These are phyloP conservation scores for Sugiyamaella castrensis DNA, from an alignment of 1,139 yeast species.

Conservation along the genomic window DNA sequence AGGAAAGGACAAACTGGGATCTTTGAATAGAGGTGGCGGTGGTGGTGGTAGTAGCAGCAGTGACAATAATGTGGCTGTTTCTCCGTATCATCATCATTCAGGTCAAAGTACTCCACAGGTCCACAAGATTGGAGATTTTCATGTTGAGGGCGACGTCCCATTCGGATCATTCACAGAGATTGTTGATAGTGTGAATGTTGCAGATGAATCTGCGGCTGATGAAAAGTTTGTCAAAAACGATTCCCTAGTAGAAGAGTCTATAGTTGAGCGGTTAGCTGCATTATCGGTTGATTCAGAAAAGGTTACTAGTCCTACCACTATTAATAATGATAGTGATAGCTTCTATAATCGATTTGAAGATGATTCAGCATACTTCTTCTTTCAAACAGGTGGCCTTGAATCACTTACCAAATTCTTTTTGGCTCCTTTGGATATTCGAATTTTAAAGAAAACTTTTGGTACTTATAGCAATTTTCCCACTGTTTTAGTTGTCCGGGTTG, in stretches of 20 bases:
- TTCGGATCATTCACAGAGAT: slow-evolving; percentile 16
- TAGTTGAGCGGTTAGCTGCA: slow-evolving; percentile 2
- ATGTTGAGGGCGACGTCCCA: slow-evolving; percentile 17
- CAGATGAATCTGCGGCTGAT: not conserved
- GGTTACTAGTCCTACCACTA: not conserved
- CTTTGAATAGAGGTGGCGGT: not conserved
- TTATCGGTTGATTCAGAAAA: not conserved
- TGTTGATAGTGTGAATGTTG: no score
- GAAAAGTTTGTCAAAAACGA: no score
- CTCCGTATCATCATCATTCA: not conserved
- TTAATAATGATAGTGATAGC: not conserved
- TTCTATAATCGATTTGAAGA: slow-evolving; percentile 30
- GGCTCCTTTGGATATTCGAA: slow-evolving; percentile 75
- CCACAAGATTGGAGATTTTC: slow-evolving; percentile 16
- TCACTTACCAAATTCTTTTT: slow-evolving; percentile 64
- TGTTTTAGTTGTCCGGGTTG: slow-evolving; percentile 58
- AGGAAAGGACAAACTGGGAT: not conserved
- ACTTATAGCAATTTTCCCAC: slow-evolving; percentile 67
- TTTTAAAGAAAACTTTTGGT: slow-evolving; percentile 62
- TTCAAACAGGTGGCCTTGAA: slow-evolving; percentile 65
- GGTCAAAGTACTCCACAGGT: slow-evolving; percentile 8
- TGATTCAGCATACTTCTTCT: slow-evolving; percentile 51
- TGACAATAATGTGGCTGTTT: not conserved
- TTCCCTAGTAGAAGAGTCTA: not conserved
- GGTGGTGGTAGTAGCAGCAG: not conserved